These are phyloP conservation scores for Colletotrichum sp. DNA, from an alignment of 2,329 filamentous ascomycete genomes.

Conservation along the genomic window DNA sequence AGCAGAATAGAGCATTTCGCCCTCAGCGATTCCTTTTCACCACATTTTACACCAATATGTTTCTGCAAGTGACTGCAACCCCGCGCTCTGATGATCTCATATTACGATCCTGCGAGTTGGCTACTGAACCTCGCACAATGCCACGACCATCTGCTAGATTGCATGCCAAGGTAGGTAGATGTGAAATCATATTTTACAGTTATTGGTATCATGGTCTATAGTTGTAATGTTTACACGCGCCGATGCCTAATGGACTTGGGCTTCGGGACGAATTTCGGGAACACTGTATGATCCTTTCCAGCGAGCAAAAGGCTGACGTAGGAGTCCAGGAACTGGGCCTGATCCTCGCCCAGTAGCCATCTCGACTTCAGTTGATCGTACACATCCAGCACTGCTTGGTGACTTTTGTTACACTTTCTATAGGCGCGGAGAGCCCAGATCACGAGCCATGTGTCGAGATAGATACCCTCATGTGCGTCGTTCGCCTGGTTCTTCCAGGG, in stretches of 20 bases:
- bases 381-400: conserved; percentile 55
- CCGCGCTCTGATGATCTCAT: neutral
- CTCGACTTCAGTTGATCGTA: conserved; percentile 55
- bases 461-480: conserved; percentile 43
- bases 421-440: conserved; percentile 69
- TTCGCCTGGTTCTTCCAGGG: neutral
- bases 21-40: neutral
- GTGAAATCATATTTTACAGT: neutral
- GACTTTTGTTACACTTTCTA: conserved; percentile 56
- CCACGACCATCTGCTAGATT: neutral
- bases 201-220: conserved; percentile 20
- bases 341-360: conserved; percentile 49
- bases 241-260: neutral
- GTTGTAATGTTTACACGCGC: neutral
- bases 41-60: neutral
- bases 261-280: neutral
- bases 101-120: neutral
- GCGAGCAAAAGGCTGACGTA: conserved; percentile 48
- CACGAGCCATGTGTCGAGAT: conserved; percentile 65
- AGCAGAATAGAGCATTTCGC: conserved; percentile 34
- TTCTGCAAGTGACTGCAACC: neutral
- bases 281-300: conserved; percentile 26
- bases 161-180: neutral
- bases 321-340: conserved; percentile 51
- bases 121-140: neutral